phyloP scores from a whole-genome alignment of 768 basidiomycete species.

The Lactarius akahatsu region DNA sequence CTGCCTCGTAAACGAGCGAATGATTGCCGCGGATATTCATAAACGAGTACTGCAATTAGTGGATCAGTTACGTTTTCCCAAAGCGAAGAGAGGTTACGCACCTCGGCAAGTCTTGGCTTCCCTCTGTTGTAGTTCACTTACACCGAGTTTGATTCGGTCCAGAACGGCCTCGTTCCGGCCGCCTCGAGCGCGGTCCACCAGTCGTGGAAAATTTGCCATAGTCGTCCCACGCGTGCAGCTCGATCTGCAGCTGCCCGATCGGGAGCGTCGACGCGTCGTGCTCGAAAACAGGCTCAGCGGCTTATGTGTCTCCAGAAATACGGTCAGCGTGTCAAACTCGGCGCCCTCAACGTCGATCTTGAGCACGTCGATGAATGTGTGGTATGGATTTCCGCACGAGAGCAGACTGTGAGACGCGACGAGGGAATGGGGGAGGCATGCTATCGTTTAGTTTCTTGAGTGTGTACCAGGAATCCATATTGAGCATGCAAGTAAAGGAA shows the following conservation, averaged over 20 bases:
- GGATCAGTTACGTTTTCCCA: too few relatives aligned
- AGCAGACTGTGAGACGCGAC: slow-evolving; percentile 29
- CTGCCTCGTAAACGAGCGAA: background rate
- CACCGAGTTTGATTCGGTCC: slow-evolving; percentile 57
- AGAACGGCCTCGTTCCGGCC: slow-evolving; percentile 41
- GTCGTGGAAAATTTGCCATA: slow-evolving; percentile 47
- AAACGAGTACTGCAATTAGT: slow-evolving; percentile 39
- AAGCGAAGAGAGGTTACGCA: slow-evolving; percentile 22
- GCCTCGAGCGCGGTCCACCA: slow-evolving; percentile 72
- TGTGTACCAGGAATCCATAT: too few relatives aligned
- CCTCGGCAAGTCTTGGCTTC: slow-evolving; percentile 43
- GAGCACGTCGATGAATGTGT: slow-evolving; percentile 66
- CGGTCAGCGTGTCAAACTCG: slow-evolving; percentile 59
- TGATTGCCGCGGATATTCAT: slow-evolving; percentile 9
- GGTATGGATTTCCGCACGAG: slow-evolving; percentile 36
- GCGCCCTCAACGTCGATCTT: slow-evolving; percentile 70
- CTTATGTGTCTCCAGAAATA: slow-evolving; percentile 42
- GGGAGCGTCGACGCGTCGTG: slow-evolving; percentile 48
- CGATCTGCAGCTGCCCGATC: slow-evolving; percentile 72
- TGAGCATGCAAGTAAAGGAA: background rate
- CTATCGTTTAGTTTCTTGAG: too few relatives aligned
- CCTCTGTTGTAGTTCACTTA: slow-evolving; percentile 39
- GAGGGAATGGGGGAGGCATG: too few relatives aligned
- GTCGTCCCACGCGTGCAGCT: slow-evolving; percentile 48
- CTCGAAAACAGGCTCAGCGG: background rate